Evolutionary conservation across 495 filamentous ascomycete genomes (phyloP).

Genomic region (Zalerion maritima): DNA sequence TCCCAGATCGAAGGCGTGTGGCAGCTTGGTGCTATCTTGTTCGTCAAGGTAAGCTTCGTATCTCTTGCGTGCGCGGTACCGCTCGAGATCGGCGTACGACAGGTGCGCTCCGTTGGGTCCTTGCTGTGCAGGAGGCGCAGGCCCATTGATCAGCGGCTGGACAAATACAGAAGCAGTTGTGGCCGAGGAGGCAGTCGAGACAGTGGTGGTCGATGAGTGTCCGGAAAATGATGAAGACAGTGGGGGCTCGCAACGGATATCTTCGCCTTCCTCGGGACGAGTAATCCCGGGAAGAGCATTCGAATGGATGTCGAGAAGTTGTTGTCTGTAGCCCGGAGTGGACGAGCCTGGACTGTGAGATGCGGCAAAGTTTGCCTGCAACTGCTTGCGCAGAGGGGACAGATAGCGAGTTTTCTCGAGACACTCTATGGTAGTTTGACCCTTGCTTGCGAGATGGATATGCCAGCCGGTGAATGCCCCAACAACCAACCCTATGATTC

Average conservation of each 20-base stretch:
- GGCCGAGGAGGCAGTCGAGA: slow-evolving; percentile 15
- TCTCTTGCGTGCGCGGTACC: slow-evolving; percentile 48
- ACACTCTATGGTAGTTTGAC: slow-evolving; percentile 87
- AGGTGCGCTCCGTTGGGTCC: slow-evolving; percentile 36
- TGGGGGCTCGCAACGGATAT: slow-evolving; percentile 15
- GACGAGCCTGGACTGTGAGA: slow-evolving; percentile 28
- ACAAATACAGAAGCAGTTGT: background rate
- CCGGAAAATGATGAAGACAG: slow-evolving; percentile 4
- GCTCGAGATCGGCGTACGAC: slow-evolving; percentile 57
- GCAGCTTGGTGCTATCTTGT: slow-evolving; percentile 68
- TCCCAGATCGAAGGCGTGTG: slow-evolving; percentile 86
- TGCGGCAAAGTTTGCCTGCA: slow-evolving; percentile 46
- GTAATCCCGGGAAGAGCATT: slow-evolving; percentile 73
- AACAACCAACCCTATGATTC: slow-evolving; percentile 82
- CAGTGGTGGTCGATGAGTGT: background rate
- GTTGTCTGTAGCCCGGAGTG: slow-evolving; percentile 54
- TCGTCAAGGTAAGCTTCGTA: slow-evolving; percentile 86
- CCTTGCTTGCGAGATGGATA: slow-evolving; percentile 59
- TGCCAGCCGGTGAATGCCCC: slow-evolving; percentile 90
- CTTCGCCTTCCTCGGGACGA: slow-evolving; percentile 65
- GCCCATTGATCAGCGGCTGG: slow-evolving; percentile 9
- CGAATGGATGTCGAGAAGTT: slow-evolving; percentile 66
- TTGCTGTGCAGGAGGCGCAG: slow-evolving; percentile 26
- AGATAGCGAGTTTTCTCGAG: slow-evolving; percentile 90
- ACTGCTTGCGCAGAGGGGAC: slow-evolving; percentile 53